Base-by-base conservation (phyloP, 768 basidiomycete species). In the Naganishia vishniacii region DNA sequence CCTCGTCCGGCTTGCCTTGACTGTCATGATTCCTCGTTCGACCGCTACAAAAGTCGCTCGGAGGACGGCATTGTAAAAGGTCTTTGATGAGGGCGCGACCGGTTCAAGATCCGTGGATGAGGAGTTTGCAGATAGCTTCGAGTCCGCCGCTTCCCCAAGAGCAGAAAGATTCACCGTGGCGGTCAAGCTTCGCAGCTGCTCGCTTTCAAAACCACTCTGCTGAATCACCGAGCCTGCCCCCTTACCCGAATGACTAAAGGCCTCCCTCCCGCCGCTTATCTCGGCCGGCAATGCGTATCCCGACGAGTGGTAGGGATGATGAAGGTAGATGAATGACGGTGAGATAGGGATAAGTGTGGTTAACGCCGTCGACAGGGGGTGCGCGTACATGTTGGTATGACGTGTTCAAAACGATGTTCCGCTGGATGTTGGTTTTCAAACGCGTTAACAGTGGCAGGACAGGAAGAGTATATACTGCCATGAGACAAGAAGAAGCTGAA, bases 251-350 rank as follows among this genome's bases (percentile, higher is more conserved):
- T 70, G 29, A 37, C 46, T 15, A n/a, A 46, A 13, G 34, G 37
- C 7, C 42, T n/a, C 13, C 61, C 23, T 29, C 25, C 25, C 28
- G 48, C 12, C 31, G 58, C 12, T 46, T 45, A 47, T 16, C 6
- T 7, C 26, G 28, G 61, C 51, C 15, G 47, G 32, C 23, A 42
- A 32, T 41, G 58, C n/a, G 51, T 59, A 31, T 25, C 23, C 63
- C 56, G 51, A 62, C 4, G 75, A 67, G 49, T 74, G 72, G 64
- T 74, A 73, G 1, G 75, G 75, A 46, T 77, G 74, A 60, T 77
- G 75, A 2, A 75, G 64, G 71, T 74, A 71, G 60, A 77, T 69
- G 63, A 77, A 72, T 20, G 71, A 56, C 18, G 62, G 62, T 18
- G 62, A 31, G 34, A 49, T 25, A 0, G 37, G 47, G 20, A 62